These are phyloP conservation scores for Rubia yunnanensis DNA, from an alignment of 257 asterid genomes.

Conservation along the genomic window DNA sequence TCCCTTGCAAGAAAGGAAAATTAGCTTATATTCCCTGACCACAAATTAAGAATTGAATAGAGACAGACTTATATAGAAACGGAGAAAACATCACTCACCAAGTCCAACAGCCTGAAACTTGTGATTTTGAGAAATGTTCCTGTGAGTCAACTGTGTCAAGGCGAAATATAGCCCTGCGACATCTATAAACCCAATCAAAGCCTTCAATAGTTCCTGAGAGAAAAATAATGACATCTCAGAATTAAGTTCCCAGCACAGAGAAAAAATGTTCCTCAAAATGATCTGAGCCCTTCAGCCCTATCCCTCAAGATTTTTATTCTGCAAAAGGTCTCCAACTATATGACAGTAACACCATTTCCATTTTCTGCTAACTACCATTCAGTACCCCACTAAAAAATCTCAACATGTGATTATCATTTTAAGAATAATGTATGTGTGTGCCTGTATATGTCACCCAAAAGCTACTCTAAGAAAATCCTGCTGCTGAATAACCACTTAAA, in stretches of 20 bases:
- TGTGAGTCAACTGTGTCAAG: conserved; percentile 86
- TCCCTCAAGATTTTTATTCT: neutral
- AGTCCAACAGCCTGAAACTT: conserved; percentile 99
- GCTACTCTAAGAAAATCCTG: neutral
- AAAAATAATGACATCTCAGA: conserved; percentile 11
- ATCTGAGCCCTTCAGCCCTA: neutral
- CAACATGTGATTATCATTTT: neutral
- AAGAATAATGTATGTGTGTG: no score
- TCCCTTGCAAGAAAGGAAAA: neutral
- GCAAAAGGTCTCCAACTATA: neutral
- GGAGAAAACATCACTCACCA: conserved; percentile 40
- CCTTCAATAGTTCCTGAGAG: conserved; percentile 78
- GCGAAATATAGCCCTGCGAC: conserved; percentile 97
- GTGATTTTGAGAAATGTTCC: conserved; percentile 96
- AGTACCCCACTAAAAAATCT: neutral
- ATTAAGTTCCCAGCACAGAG: neutral
- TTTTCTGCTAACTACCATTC: neutral
- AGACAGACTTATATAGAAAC: neutral
- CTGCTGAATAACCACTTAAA: neutral
- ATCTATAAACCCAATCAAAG: conserved; percentile 87
- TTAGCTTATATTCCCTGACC: neutral
- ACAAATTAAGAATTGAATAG: neutral
- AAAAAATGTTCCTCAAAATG: neutral
- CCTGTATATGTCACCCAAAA: no score
- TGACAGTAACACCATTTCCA: neutral